These are phyloP conservation scores for Podospora bellae-mahoneyi DNA, from an alignment of 495 filamentous ascomycete species.

Conservation along the genomic window DNA sequence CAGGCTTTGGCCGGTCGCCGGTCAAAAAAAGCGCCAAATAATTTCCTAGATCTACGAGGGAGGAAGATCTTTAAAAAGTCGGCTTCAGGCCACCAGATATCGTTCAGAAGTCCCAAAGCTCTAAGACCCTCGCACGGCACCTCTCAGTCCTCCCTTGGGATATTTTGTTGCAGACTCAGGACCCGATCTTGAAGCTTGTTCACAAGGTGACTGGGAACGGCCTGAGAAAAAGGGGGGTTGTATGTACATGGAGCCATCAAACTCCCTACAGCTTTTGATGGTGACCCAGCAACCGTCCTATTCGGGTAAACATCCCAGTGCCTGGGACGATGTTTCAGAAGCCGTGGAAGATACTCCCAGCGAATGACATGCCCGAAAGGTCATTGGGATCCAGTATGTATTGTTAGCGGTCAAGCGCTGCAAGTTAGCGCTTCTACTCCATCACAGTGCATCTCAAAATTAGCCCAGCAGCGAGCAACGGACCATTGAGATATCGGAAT, in stretches of 20 bases:
- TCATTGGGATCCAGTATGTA: background rate
- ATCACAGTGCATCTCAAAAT: background rate
- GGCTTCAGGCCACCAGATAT: background rate
- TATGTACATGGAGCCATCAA: background rate
- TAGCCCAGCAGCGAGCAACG: background rate
- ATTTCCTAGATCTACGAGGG: background rate
- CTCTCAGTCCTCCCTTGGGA: background rate
- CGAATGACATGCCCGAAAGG: background rate
- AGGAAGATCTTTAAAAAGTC: background rate
- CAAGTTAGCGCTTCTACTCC: conserved; percentile 9
- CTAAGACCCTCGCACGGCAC: background rate
- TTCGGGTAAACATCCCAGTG: background rate
- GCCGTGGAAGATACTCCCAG: conserved; percentile 1
- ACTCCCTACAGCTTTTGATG: background rate
- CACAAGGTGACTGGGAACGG: background rate
- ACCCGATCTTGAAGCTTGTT: no score
- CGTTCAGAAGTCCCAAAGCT: background rate
- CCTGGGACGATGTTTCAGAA: conserved; percentile 2
- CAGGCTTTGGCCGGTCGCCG: conserved; percentile 1
- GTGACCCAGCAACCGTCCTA: conserved; percentile 5
- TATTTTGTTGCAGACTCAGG: background rate
- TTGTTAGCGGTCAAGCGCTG: conserved; percentile 11
- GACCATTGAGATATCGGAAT: conserved; percentile 19
- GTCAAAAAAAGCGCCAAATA: conserved; percentile 5
- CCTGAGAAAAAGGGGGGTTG: background rate